Evolutionary conservation across 352 stramenopile genomes (phyloP).

Genomic region (Pythium utonaiense): DNA sequence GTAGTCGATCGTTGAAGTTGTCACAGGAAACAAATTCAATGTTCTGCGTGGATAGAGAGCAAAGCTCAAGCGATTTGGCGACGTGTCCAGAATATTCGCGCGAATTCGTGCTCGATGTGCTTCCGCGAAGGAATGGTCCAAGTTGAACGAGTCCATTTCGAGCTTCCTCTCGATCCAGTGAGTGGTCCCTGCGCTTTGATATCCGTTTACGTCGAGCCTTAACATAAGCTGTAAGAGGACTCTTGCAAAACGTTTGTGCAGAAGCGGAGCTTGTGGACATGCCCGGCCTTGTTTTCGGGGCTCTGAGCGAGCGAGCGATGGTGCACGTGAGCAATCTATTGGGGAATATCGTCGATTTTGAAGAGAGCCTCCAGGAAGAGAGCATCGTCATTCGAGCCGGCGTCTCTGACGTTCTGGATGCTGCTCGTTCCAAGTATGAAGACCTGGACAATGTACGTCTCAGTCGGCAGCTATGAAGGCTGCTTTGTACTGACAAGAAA

Average conservation of each 20-base stretch:
- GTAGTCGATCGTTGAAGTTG: not conserved
- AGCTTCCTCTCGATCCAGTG: conserved; percentile 66
- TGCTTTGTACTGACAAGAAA: not conserved
- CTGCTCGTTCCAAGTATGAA: conserved; percentile 61
- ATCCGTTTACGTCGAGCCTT: too few relatives aligned
- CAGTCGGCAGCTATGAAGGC: too few relatives aligned
- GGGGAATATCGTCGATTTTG: conserved; percentile 80
- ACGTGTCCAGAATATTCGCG: conserved; percentile 59
- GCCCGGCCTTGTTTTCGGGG: conserved; percentile 32
- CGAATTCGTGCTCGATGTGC: conserved; percentile 62
- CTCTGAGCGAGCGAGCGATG: conserved; percentile 36
- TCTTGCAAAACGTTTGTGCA: conserved; percentile 6
- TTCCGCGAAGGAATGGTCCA: conserved; percentile 64
- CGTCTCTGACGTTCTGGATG: conserved; percentile 70
- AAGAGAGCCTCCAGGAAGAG: conserved; percentile 63
- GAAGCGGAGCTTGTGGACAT: conserved; percentile 7
- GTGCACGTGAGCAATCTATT: conserved; percentile 74
- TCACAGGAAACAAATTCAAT: not conserved
- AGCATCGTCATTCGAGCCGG: conserved; percentile 63
- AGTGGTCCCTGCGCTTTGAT: conserved; percentile 27
- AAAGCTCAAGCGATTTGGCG: conserved; percentile 61
- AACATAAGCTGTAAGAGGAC: too few relatives aligned
- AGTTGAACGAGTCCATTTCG: conserved; percentile 49
- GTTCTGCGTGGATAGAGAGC: conserved; percentile 29
- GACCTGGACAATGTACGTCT: conserved; percentile 76